These are phyloP conservation scores for Mallotus japonicus DNA, from an alignment of 441 rosid species.

Conservation along the genomic window DNA sequence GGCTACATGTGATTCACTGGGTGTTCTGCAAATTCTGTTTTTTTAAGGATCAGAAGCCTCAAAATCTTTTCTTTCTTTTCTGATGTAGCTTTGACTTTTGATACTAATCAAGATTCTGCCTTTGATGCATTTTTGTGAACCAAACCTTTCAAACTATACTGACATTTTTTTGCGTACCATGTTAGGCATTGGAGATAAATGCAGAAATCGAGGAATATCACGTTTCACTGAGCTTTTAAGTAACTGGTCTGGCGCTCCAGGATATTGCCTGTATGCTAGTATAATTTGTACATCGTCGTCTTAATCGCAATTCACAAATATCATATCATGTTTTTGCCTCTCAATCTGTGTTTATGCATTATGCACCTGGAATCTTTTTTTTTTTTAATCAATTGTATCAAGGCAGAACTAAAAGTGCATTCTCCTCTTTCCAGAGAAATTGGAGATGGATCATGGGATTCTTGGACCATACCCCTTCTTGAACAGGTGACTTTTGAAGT, in stretches of 20 bases:
- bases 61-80: not conserved
- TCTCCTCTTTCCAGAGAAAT: conserved; percentile 50
- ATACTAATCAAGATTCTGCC: not conserved
- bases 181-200: conserved; percentile 72
- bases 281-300: conserved; percentile 3
- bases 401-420: not conserved
- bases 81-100: not conserved
- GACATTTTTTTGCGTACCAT: not conserved
- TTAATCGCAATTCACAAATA: not conserved
- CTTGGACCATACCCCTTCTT: conserved; percentile 80
- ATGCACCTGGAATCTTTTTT: not conserved
- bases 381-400: not conserved
- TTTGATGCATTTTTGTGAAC: no score
- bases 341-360: not conserved
- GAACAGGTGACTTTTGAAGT: conserved; percentile 50
- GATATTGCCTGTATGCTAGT: conserved; percentile 80
- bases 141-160: not conserved
- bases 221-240: conserved; percentile 59
- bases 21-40: not conserved
- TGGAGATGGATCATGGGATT: conserved; percentile 90
- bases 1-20: not conserved
- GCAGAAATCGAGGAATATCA: conserved; percentile 51
- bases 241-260: conserved; percentile 67
- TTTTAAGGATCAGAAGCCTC: not conserved
- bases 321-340: not conserved